phyloP scores from a whole-genome alignment of 2,329 filamentous ascomycete species.

The Botrytis pseudocinerea region DNA sequence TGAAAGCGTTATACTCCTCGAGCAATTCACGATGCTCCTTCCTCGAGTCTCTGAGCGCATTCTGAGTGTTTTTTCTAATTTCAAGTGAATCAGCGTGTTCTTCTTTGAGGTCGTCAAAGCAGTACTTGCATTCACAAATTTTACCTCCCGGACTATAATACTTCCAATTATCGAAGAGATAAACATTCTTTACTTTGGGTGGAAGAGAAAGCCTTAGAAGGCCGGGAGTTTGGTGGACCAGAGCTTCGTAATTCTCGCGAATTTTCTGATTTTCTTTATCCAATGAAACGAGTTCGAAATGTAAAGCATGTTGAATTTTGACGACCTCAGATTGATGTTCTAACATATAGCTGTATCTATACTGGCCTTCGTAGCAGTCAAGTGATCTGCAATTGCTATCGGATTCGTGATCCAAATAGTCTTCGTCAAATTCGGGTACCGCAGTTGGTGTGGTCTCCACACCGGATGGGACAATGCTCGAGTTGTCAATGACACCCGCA shows the following conservation, averaged over 20 bases:
- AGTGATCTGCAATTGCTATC: not conserved
- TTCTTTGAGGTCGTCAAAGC: not conserved
- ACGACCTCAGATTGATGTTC: not conserved
- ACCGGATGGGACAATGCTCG: not conserved
- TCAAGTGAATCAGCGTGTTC: not conserved
- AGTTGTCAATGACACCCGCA: no score
- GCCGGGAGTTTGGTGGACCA: not conserved
- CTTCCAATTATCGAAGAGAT: accelerated
- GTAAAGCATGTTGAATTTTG: no score
- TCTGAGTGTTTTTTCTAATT: not conserved
- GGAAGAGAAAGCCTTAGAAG: not conserved
- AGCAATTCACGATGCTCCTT: not conserved
- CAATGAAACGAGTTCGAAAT: not conserved
- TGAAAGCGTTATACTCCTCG: not conserved
- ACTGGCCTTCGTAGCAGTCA: not conserved
- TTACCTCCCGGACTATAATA: no score
- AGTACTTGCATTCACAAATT: not conserved
- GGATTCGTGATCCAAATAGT: not conserved
- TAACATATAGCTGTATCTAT: not conserved
- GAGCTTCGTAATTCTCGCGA: not conserved
- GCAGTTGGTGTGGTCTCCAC: not conserved
- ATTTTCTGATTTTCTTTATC: not conserved
- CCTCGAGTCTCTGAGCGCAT: not conserved
- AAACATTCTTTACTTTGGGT: not conserved
- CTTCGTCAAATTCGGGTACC: not conserved